Base-by-base conservation (phyloP, 371 early-diverging fungal species). In the Circinella minor region DNA sequence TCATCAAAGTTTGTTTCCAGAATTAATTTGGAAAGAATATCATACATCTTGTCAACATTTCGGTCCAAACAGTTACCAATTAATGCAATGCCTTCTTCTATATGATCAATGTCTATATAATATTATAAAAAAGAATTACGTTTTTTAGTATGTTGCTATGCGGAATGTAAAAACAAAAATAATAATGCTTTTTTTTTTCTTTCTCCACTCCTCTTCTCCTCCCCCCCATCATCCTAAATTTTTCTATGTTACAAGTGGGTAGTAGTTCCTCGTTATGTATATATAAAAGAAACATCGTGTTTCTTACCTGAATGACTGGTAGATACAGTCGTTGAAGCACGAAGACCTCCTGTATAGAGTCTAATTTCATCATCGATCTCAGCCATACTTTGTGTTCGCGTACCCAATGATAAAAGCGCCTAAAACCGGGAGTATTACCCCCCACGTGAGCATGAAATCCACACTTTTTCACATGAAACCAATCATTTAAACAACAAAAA, bases 301-400 rank as follows among this genome's bases (percentile, higher is more conserved):
- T 34, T 37, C 17, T 59, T 66, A 85, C 82, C 78, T 34, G 88
- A 86, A 61, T 91, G 90, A 55, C 88, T 90, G 6, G 90, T 92
- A 20, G 91, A 81, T 8, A 90, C 77, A 69, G 87, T 85, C 1
- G 92, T 85, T 48, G 92, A 80, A 37, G 90, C 88, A 34, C 83
- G 80, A 48, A 98, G 84, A 11, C 98, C 98, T 55, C 96, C 97
- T 7, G 98, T 96, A 72, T 90, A 83, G 43, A 92, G 78, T 20
- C 95, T 85, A 60, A 97, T 94, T 4, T 93, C 91, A 20, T 97
- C 94, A 71, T 96, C 96, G 36, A 98, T 90, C 47, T 92, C 93
- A 27, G 93, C 88, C 89, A 96, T 94, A 14, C 88, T 75, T 66
- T 90, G 90, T 13, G 75, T 64, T 5, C 77, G 78, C 4, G 96